Base-by-base conservation (phyloP, 768 basidiomycete species). In the Hydnomerulius pinastri region DNA sequence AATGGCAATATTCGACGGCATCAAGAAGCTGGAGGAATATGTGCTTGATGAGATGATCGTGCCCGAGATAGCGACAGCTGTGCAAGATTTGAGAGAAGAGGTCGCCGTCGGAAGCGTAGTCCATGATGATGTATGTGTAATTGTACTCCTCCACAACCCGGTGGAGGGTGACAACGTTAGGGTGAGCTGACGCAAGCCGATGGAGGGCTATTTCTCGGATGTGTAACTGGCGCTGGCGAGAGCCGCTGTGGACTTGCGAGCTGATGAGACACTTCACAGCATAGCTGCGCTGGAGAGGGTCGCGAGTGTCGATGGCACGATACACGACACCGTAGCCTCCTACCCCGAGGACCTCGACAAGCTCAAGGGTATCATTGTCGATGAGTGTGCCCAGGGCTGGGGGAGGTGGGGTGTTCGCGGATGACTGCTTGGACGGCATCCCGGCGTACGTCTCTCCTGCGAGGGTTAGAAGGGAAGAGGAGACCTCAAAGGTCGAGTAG, bases 311-410 rank as follows among this genome's bases (percentile, higher is more conserved):
- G 51, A 89, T 75, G 21, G 92, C 95, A 48, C 90, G 87, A 69
- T 96, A 97, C 10, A 98, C 96, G 59, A 94, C 86, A 47, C 96
- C 96, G 65, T 97, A 98, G 20, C 95, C 95, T 11, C 96, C 96
- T 28, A 89, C 82, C 29, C 96, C 96, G 43, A 98, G 82, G 55
- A 95, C 80, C 61, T 89, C 83, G 59, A 89, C 81, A 53, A 98
- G 85, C 69, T 93, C 81, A 51, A 98, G 82, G 42, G 82, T 73
- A 58, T 84, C 86, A 55, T 82, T 78, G 77, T 95, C 92, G 75
- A 98, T 91, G 65, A 82, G 70, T 55, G 86, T 85, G 38, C 94
- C 94, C 54, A 88, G 72, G 54, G 74, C 65, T 29, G 77, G 77
- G 55, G 75, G 70, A 56, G 77, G 72, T 40, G 83, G 83, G 27